These are phyloP conservation scores for Quercus parvula DNA, from an alignment of 306 rosid genomes.

Conservation along the genomic window DNA sequence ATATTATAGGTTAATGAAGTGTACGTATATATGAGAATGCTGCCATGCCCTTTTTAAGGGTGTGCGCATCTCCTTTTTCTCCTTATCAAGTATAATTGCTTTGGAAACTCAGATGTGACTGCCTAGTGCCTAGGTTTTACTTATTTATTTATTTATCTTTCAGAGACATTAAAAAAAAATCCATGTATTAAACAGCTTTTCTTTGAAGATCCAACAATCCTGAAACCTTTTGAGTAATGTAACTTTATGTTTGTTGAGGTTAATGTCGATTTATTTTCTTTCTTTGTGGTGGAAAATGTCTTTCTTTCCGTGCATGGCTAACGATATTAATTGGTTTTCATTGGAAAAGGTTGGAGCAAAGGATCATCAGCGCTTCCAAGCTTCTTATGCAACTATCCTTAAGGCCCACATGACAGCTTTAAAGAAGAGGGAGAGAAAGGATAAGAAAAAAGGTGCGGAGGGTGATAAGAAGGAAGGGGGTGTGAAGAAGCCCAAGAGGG, in stretches of 20 bases:
- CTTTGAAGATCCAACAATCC: not conserved
- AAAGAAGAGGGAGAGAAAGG: constrained; percentile 96
- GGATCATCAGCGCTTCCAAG: constrained; percentile 96
- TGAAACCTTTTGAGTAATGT: not conserved
- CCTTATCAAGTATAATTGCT: not conserved
- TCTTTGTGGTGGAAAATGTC: too few relatives aligned
- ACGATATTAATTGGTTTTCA: constrained; percentile 2
- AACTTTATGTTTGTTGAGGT: not conserved
- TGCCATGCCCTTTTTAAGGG: too few relatives aligned
- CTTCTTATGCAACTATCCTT: constrained; percentile 90
- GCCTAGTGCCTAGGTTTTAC: not conserved
- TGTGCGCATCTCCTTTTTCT: too few relatives aligned
- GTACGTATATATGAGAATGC: not conserved
- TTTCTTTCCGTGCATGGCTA: not conserved
- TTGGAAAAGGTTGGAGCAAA: constrained; percentile 79
- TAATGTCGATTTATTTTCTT: too few relatives aligned
- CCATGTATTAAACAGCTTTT: not conserved
- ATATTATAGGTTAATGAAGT: not conserved
- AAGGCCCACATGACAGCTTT: constrained; percentile 98
- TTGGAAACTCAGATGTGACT: not conserved
- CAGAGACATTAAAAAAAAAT: not conserved
- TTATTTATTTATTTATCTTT: not conserved
- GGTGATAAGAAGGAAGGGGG: constrained; percentile 51
- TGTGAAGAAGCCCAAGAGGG: constrained; percentile 45
- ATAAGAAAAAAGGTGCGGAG: constrained; percentile 80